These are phyloP conservation scores for Debaryomycetaceae sp. DNA, from an alignment of 1,139 yeast species.

Conservation along the genomic window DNA sequence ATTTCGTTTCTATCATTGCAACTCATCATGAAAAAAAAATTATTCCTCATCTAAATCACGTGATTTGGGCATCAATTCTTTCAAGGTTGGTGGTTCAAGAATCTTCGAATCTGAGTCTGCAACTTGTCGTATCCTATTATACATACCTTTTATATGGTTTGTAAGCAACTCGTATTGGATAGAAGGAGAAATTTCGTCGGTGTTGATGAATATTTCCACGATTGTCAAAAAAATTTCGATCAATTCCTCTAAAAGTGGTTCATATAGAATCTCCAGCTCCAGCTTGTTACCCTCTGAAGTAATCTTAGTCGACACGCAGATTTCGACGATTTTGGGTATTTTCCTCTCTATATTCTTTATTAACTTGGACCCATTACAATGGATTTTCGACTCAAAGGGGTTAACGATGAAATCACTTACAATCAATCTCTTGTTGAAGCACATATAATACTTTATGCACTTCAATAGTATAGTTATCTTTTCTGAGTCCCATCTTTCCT, in stretches of 20 bases:
- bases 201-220: constrained; percentile 7
- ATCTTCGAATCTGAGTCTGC: constrained; percentile 5
- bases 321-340: constrained; percentile 2
- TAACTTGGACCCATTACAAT: constrained; percentile 7
- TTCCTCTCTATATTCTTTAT: constrained; percentile 2
- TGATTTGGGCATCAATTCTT: constrained; percentile 5
- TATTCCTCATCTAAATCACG: constrained; percentile 3
- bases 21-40: constrained; percentile 9
- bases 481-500: not conserved
- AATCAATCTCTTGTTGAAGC: constrained; percentile 12
- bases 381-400: constrained; percentile 9
- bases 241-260: constrained; percentile 8
- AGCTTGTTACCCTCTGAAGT: not conserved
- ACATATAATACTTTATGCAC: constrained; percentile 13
- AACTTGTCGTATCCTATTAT: constrained; percentile 3
- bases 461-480: constrained; percentile 2
- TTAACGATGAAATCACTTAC: constrained; percentile 6
- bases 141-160: constrained; percentile 4
- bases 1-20: constrained; percentile 5
- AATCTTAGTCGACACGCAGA: not conserved
- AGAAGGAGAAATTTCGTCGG: constrained; percentile 7
- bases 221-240: constrained; percentile 10
- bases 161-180: constrained; percentile 10
- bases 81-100: constrained; percentile 8
- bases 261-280: not conserved